Conservation (phyloP, 345 rosid genomes). For the Arabidopsis suecica region DNA sequence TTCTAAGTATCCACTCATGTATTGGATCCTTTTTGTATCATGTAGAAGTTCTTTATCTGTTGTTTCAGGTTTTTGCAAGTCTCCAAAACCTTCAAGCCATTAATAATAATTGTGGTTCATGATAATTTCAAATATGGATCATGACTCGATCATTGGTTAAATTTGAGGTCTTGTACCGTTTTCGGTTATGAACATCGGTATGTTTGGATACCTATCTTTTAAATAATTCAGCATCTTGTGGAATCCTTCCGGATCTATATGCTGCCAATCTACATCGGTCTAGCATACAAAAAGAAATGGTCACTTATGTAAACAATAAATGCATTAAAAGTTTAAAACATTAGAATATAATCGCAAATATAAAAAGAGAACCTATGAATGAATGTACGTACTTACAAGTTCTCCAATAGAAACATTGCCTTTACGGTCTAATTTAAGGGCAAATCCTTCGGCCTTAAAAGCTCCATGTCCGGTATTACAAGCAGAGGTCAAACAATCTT, state of each 20-base stretch:
- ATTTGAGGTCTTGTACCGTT: constrained; percentile 48
- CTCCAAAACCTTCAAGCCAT: constrained; percentile 52
- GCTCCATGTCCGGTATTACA: constrained; percentile 58
- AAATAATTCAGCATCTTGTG: constrained; percentile 50
- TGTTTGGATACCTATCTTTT: constrained; percentile 56
- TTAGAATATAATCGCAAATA: too few relatives aligned
- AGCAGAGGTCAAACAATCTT: constrained; percentile 58
- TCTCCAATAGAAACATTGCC: constrained; percentile 57
- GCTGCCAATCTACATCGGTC: constrained; percentile 62
- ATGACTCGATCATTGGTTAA: neutral
- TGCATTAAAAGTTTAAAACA: too few relatives aligned
- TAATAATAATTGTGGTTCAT: neutral
- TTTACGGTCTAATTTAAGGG: constrained; percentile 44
- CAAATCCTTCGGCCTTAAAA: constrained; percentile 56
- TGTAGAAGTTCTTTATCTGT: constrained; percentile 40
- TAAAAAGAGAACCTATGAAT: neutral
- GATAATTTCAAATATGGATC: neutral
- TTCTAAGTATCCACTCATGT: constrained; percentile 56
- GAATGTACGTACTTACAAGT: constrained; percentile 52
- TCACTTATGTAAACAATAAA: neutral
- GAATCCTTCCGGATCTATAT: constrained; percentile 56
- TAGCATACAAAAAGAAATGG: constrained; percentile 34
- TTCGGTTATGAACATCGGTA: constrained; percentile 64
- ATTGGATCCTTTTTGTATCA: constrained; percentile 62
- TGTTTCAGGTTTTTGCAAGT: constrained; percentile 32